A percentile compares a stretch with the other conserved stretches of the same genome.
These are phyloP conservation scores for Pichia pseudocactophila DNA, from an alignment of 805 yeast species.

Conservation along the genomic window DNA sequence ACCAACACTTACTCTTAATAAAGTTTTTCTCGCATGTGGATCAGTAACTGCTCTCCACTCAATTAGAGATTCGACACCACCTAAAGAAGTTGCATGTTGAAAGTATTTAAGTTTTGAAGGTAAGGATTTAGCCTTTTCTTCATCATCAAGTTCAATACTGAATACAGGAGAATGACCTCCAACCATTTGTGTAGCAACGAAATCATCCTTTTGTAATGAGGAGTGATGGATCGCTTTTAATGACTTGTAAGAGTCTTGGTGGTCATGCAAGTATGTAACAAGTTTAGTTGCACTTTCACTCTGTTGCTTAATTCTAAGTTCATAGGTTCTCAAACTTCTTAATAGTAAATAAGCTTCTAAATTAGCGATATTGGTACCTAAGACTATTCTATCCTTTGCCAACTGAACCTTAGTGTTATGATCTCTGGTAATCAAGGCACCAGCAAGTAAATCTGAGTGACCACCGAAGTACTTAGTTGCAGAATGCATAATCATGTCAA, in stretches of 20 bases:
- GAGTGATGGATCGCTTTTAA: conserved; percentile 57
- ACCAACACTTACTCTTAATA: conserved; percentile 75
- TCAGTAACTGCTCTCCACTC: conserved; percentile 87
- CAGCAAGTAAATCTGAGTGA: conserved; percentile 87
- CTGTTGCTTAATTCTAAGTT: conserved; percentile 62
- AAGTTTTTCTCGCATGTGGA: conserved; percentile 40
- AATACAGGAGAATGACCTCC: conserved; percentile 70
- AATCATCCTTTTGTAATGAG: conserved; percentile 64
- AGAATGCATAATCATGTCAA: conserved; percentile 85
- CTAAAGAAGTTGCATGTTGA: conserved; percentile 88
- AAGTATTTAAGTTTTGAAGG: conserved; percentile 62
- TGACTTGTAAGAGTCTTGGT: conserved; percentile 38
- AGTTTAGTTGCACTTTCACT: conserved; percentile 51
- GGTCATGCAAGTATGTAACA: conserved; percentile 49
- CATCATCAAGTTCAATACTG: conserved; percentile 44
- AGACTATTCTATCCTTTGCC: conserved; percentile 50
- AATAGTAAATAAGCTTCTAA: conserved; percentile 66
- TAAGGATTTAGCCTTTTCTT: conserved; percentile 48
- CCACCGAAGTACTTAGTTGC: conserved; percentile 94
- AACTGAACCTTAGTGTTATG: conserved; percentile 36
- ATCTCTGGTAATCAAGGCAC: conserved; percentile 63
- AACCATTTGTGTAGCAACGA: conserved; percentile 55
- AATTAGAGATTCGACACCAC: conserved; percentile 84
- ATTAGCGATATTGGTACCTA: conserved; percentile 76
- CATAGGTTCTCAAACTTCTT: conserved; percentile 75